Conservation (phyloP, 2,329 filamentous ascomycete species). For the Ophiobolus disseminans region DNA sequence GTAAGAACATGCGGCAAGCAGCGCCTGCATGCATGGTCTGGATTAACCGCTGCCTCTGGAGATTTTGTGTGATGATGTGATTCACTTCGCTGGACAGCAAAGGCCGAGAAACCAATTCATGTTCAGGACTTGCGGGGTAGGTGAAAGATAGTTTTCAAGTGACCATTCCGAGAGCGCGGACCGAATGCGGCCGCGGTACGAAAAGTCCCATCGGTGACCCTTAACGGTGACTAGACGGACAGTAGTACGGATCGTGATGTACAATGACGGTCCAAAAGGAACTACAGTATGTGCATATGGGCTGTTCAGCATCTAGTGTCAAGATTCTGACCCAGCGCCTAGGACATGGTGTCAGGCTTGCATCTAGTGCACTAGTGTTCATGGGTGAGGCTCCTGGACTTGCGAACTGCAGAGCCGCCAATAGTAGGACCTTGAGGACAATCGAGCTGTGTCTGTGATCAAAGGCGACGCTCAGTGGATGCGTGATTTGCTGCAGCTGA, state of each 20-base stretch:
- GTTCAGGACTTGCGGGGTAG: background rate
- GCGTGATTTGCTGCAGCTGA: constrained; percentile 2
- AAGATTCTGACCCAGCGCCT: constrained; percentile 8
- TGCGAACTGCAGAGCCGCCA: constrained; percentile 1
- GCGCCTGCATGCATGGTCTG: background rate
- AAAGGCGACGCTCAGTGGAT: background rate
- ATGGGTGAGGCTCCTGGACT: constrained; percentile 19
- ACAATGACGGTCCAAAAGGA: background rate
- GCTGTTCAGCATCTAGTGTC: constrained; percentile 5
- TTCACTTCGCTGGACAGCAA: background rate
- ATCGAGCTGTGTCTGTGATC: background rate
- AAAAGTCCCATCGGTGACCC: constrained; percentile 5
- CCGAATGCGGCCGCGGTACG: constrained; percentile 1
- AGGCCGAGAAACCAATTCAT: background rate
- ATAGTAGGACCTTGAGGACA: background rate
- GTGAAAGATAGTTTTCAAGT: background rate
- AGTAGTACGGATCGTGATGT: constrained; percentile 7
- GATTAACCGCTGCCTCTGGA: background rate
- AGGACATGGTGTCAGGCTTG: constrained; percentile 12
- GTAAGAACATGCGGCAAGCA: constrained; percentile 1
- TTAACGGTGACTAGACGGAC: constrained; percentile 19
- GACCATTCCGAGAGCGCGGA: constrained; percentile 3
- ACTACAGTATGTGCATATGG: constrained; percentile 8
- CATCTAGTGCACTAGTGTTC: constrained; percentile 20
- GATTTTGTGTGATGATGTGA: background rate